Conservation (phyloP, 2,329 filamentous ascomycete species). For the Xylariomycetidae sp. region DNA sequence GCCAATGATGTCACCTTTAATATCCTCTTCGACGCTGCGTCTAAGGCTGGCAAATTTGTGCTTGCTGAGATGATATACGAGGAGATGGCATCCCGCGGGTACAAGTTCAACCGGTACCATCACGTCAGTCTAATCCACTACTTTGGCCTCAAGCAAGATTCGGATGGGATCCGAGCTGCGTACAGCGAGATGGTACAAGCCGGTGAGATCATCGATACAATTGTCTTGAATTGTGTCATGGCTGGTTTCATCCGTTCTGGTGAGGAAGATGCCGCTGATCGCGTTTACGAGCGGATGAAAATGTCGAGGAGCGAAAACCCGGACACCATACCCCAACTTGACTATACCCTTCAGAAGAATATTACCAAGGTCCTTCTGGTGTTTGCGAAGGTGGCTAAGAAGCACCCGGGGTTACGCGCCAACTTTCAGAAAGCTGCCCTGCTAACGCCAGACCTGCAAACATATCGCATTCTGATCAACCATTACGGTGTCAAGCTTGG, state of each 20-base stretch:
- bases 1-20: slow-evolving; percentile 83
- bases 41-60: slow-evolving; percentile 76
- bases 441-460: slow-evolving; percentile 68
- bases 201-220: slow-evolving; percentile 82
- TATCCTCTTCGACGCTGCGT: slow-evolving; percentile 81
- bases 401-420: slow-evolving; percentile 48
- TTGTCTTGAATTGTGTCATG: slow-evolving; percentile 82
- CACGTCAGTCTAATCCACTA: slow-evolving; percentile 79
- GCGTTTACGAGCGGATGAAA: slow-evolving; percentile 83
- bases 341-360: slow-evolving; percentile 41
- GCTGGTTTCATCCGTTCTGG: slow-evolving; percentile 68
- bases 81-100: slow-evolving; percentile 68
- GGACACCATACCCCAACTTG: slow-evolving; percentile 34
- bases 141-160: slow-evolving; percentile 69
- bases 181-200: slow-evolving; percentile 79
- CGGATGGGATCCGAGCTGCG: slow-evolving; percentile 64
- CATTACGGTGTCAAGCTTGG: slow-evolving; percentile 66
- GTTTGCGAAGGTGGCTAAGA: slow-evolving; percentile 48
- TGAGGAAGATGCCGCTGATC: slow-evolving; percentile 70
- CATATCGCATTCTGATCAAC: slow-evolving; percentile 73
- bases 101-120: slow-evolving; percentile 71
- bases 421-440: slow-evolving; percentile 56
- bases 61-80: slow-evolving; percentile 79
- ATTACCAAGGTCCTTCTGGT: slow-evolving; percentile 52
- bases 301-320: slow-evolving; percentile 40